Evolutionary conservation across 2,329 filamentous ascomycete species (phyloP).

Genomic region (Xylariales sp.): DNA sequence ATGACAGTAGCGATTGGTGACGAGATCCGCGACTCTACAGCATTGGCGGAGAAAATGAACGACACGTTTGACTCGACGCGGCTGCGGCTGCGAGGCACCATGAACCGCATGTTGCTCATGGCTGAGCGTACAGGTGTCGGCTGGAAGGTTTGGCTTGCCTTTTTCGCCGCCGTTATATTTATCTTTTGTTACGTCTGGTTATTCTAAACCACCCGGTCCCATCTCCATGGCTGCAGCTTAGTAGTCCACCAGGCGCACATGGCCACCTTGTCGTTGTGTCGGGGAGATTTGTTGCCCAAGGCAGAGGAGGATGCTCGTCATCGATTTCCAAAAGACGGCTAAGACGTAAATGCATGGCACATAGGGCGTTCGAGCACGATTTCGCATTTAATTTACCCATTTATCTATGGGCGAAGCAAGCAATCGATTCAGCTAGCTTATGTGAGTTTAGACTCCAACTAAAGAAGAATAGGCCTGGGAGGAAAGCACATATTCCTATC

Average conservation of each 20-base stretch:
- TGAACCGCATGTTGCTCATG: conserved; percentile 98
- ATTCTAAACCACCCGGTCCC: conserved; percentile 62
- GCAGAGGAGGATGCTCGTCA: conserved; percentile 15
- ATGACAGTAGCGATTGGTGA: conserved; percentile 94
- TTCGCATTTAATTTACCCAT: conserved; percentile 20
- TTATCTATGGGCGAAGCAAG: conserved; percentile 19
- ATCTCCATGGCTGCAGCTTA: background rate
- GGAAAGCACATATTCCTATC: conserved; percentile 21
- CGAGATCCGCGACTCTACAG: conserved; percentile 90
- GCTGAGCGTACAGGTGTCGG: conserved; percentile 92
- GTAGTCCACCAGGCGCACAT: background rate
- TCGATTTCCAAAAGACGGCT: conserved; percentile 22
- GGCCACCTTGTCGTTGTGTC: conserved; percentile 1
- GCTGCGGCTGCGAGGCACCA: conserved; percentile 84
- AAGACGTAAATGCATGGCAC: conserved; percentile 29
- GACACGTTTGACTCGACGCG: conserved; percentile 90
- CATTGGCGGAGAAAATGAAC: conserved; percentile 94
- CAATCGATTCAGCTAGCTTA: conserved; percentile 10
- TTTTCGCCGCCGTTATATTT: conserved; percentile 84
- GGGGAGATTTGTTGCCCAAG: background rate
- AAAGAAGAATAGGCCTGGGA: conserved; percentile 3
- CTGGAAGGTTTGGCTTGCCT: conserved; percentile 93
- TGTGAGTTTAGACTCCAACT: background rate
- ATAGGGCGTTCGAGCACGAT: conserved; percentile 33
- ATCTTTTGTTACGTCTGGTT: conserved; percentile 95